Base-by-base conservation (phyloP, 2,329 filamentous ascomycete species). In the Emericellopsis cladophorae region DNA sequence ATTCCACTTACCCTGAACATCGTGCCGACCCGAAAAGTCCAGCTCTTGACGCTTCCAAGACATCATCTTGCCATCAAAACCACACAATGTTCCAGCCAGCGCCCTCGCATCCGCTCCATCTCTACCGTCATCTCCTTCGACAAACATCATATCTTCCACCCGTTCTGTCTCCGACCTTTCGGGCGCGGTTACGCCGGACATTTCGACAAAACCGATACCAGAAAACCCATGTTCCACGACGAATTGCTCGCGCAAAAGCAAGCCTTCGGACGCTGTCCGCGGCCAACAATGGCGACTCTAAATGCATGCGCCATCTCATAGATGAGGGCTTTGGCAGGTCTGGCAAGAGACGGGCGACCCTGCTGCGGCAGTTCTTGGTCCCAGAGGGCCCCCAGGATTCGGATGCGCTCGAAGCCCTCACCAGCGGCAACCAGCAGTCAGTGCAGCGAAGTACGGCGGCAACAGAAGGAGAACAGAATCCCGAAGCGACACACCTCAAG, bases 71-170 rank as follows among this genome's bases (percentile, higher is more conserved):
- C 33, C 40, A 33, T 26, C 35, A 10, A 38, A 14, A 14, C 14
- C 22, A 33, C 37, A 31, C 16, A 36, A 21, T 22, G 12, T 15
- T 15, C 18, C 22, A 12, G n/a, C 39, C 7, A 40, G 18, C 11
- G 12, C 23, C 29, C 31, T 26, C n/a, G 36, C 26, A 7, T 16
- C 36, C 35, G 15, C 42, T 41, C n/a, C 42, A 44, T 48, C 55
- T 76, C 37, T 81, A 77, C 54, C 68, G 77, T 42, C 66, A 74
- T 43, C 59, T 81, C 18, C 70, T 81, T 31, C 74, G 77, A 44
- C 74, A 79, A 59, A 61, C 66, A 32, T 68, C 71, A 23, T 81
- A 81, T 51, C 68, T 81, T 3, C 74, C 75, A 2, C 62, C 63
- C 3, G 55, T 68, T 32, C 71, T 70, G 44, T 41, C 42, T 26